Percentiles rank a stretch among this genome's conserved stretches.
phyloP scores from a whole-genome alignment of 495 filamentous ascomycete genomes.

The Penicillium canescens region DNA sequence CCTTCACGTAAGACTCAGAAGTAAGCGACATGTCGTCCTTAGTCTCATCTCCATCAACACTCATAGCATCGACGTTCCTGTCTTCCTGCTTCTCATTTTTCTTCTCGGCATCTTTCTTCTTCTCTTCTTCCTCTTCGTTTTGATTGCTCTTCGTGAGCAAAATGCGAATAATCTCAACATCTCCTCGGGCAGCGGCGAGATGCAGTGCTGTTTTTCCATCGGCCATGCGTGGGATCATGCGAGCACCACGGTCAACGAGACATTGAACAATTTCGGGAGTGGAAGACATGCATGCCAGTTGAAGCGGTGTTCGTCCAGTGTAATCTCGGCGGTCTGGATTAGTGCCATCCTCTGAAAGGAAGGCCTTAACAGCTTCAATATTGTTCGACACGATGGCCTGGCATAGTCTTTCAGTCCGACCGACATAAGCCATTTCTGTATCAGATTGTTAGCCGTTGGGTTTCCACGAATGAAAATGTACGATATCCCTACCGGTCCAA shows the following conservation, averaged over 20 bases:
- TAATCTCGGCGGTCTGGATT: conserved; percentile 69
- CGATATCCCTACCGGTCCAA: conserved; percentile 67
- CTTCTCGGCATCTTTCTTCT: conserved; percentile 53
- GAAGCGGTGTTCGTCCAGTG: conserved; percentile 78
- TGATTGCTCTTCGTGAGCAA: conserved; percentile 66
- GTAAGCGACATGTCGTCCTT: conserved; percentile 38
- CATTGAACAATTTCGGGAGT: conserved; percentile 67
- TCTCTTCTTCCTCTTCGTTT: conserved; percentile 67
- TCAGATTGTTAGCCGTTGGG: not conserved
- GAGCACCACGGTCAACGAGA: conserved; percentile 71
- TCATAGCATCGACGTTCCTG: conserved; percentile 8
- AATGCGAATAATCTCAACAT: conserved; percentile 65
- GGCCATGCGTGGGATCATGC: conserved; percentile 67
- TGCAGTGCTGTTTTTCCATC: conserved; percentile 81
- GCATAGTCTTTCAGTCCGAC: conserved; percentile 68
- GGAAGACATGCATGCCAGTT: conserved; percentile 68
- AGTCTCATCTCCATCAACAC: conserved; percentile 23
- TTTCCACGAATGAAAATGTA: too few relatives aligned
- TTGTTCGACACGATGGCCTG: conserved; percentile 75
- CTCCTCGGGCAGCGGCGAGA: conserved; percentile 68
- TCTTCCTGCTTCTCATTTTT: conserved; percentile 23
- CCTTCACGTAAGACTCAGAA: conserved; percentile 69
- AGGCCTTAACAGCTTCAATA: conserved; percentile 63
- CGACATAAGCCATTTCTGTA: conserved; percentile 66
- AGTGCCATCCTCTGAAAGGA: conserved; percentile 60